Evolutionary conservation across 805 yeast species (phyloP).

Genomic region (Kuraishia molischiana): DNA sequence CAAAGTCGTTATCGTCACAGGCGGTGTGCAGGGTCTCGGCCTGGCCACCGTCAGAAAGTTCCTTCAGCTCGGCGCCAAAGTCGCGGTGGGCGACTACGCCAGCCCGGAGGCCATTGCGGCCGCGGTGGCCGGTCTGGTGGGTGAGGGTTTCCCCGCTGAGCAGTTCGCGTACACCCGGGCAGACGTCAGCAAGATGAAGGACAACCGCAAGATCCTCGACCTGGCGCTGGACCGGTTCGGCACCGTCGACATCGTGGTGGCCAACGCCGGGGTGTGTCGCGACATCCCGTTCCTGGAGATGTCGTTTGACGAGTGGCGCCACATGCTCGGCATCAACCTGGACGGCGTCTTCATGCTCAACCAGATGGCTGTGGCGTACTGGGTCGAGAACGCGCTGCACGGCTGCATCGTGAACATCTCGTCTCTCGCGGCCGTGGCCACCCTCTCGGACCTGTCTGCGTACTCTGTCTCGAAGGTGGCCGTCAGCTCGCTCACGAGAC

Average conservation of each 20-base stretch:
- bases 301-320: conserved; percentile 8
- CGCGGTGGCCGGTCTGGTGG: no score
- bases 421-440: conserved; percentile 4
- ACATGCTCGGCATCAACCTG: conserved; percentile 7
- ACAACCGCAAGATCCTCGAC: conserved; percentile 3
- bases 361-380: conserved; percentile 6
- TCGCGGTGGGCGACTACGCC: conserved; percentile 9
- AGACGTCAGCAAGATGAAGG: conserved; percentile 6
- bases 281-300: conserved; percentile 6
- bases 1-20: no score
- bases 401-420: no score
- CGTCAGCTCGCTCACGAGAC: no score
- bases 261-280: conserved; percentile 11
- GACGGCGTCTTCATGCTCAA: conserved; percentile 9
- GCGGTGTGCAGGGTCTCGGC: conserved; percentile 14
- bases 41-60: conserved; percentile 9
- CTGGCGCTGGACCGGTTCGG: conserved; percentile 5
- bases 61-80: conserved; percentile 11
- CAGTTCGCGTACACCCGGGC: conserved; percentile 4
- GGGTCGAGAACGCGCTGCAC: conserved; percentile 2
- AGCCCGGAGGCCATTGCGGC: no score
- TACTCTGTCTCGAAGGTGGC: no score
- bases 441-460: no score
- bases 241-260: conserved; percentile 8
- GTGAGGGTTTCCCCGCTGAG: conserved; percentile 1